phyloP scores from a whole-genome alignment of 306 rosid species.

The Castanopsis chinensis region DNA sequence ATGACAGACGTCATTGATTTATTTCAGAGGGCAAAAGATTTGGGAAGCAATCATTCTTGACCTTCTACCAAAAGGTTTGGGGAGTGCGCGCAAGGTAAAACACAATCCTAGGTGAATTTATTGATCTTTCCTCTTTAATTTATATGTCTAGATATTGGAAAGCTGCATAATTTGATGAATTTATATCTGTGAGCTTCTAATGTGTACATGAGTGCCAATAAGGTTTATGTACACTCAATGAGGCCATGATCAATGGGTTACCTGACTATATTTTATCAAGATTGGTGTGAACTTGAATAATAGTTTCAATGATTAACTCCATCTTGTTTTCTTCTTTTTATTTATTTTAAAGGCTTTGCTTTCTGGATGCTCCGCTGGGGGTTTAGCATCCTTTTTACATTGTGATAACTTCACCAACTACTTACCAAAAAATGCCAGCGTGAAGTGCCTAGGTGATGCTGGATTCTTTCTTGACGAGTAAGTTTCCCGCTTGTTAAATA shows the following conservation, averaged over 20 bases:
- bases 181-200: neutral
- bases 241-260: no score
- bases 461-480: constrained; percentile 88
- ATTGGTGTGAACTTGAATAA: constrained; percentile 10
- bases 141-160: no score
- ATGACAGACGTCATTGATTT: constrained; percentile 69
- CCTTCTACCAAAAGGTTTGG: constrained; percentile 84
- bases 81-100: constrained; percentile 67
- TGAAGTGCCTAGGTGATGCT: constrained; percentile 93
- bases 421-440: constrained; percentile 63
- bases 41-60: constrained; percentile 93
- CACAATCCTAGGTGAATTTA: neutral
- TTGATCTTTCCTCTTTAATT: neutral
- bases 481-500: constrained; percentile 11
- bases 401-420: constrained; percentile 67
- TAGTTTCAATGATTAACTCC: neutral
- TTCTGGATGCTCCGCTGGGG: constrained; percentile 98
- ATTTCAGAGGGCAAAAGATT: constrained; percentile 93
- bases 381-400: constrained; percentile 82
- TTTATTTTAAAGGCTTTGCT: constrained; percentile 67
- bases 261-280: neutral
- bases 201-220: no score
- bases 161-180: no score
- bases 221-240: no score
- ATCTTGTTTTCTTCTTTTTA: neutral